Conservation (phyloP, 2,329 filamentous ascomycete species). For the Fusarium solani-melongenae region DNA sequence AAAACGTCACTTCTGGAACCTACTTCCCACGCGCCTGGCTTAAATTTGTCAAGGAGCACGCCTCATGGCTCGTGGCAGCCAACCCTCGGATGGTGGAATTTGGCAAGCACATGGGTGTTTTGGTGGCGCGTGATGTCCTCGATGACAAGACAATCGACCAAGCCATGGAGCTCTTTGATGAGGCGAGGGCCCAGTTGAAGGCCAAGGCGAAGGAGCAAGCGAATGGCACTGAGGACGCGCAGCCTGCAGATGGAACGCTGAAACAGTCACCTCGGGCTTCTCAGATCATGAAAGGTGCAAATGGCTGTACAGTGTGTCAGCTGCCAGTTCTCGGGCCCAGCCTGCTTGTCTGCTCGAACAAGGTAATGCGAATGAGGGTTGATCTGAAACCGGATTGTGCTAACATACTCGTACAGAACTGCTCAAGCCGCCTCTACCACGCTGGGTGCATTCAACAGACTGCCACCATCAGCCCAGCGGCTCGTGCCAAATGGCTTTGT, state of each 20-base stretch:
- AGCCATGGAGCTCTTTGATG: conserved; percentile 56
- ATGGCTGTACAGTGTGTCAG: conserved; percentile 61
- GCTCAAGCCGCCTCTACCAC: conserved; percentile 60
- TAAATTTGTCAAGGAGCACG: conserved; percentile 62
- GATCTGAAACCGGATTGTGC: conserved; percentile 3
- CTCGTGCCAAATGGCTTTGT: conserved; percentile 55
- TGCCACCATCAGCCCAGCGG: conserved; percentile 51
- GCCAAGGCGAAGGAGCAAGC: conserved; percentile 10
- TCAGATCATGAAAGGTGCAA: conserved; percentile 55
- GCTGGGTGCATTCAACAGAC: conserved; percentile 55
- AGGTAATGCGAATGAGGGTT: conserved; percentile 50
- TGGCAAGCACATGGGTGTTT: conserved; percentile 63
- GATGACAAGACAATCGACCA: conserved; percentile 56
- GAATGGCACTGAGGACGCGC: conserved; percentile 18
- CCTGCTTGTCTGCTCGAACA: conserved; percentile 62
- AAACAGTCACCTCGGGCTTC: conserved; percentile 48
- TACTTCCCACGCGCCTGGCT: conserved; percentile 65
- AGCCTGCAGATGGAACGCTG: conserved; percentile 22
- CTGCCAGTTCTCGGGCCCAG: conserved; percentile 60
- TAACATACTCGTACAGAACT: conserved; percentile 51
- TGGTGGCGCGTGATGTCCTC: conserved; percentile 61
- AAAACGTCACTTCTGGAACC: conserved; percentile 62
- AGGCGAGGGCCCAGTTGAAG: conserved; percentile 49
- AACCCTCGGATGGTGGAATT: conserved; percentile 64
- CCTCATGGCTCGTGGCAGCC: conserved; percentile 62